Conservation (phyloP, 2,329 filamentous ascomycete species). For the Pseudovirgaria hyperparasitica region DNA sequence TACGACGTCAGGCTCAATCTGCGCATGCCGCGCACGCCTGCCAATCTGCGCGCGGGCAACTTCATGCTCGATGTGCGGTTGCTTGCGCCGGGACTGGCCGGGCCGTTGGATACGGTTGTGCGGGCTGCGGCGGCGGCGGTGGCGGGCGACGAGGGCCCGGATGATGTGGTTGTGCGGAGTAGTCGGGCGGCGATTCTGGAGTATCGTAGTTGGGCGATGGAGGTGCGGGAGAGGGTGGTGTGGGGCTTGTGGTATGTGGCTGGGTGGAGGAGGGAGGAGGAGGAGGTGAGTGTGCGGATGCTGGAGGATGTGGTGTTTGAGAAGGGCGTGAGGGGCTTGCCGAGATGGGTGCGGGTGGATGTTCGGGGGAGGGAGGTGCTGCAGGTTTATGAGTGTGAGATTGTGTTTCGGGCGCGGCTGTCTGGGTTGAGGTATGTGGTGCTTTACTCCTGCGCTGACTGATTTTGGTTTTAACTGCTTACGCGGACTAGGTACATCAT, state of each 20-base stretch:
- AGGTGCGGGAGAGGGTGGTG: slow-evolving; percentile 14
- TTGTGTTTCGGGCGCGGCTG: slow-evolving; percentile 63
- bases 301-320: slow-evolving; percentile 61
- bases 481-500: slow-evolving; percentile 53
- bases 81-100: slow-evolving; percentile 24
- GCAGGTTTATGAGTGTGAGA: slow-evolving; percentile 60
- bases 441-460: background rate
- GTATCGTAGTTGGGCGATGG: slow-evolving; percentile 47
- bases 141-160: slow-evolving; percentile 17
- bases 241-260: slow-evolving; percentile 56
- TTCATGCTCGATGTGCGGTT: slow-evolving; percentile 85
- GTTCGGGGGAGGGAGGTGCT: slow-evolving; percentile 56
- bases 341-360: slow-evolving; percentile 47
- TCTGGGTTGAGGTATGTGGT: slow-evolving; percentile 49
- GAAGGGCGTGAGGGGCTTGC: slow-evolving; percentile 39
- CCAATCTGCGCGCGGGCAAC: slow-evolving; percentile 69
- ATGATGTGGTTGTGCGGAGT: slow-evolving; percentile 32
- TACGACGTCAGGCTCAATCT: slow-evolving; percentile 76
- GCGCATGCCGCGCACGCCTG: slow-evolving; percentile 61
- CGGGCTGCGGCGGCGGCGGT: slow-evolving; percentile 13
- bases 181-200: slow-evolving; percentile 67
- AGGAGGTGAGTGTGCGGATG: slow-evolving; percentile 53
- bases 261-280: slow-evolving; percentile 50
- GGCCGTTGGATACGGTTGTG: slow-evolving; percentile 4
- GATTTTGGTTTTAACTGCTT: background rate